phyloP scores from a whole-genome alignment of 192 early-diverging fungal species.

The Coemansia aciculifera region DNA sequence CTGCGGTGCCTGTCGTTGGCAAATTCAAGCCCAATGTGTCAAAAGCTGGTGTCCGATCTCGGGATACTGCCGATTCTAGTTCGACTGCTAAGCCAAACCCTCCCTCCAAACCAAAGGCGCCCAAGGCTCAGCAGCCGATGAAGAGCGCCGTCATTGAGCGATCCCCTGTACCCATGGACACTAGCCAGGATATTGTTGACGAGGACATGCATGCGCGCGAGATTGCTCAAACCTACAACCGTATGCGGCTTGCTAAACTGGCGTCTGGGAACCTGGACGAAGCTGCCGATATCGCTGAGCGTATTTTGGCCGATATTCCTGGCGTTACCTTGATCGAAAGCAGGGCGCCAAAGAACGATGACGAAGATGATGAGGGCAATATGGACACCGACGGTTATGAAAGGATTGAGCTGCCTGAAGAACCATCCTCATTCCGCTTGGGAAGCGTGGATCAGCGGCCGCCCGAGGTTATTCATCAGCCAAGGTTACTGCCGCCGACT shows the following conservation, averaged over 20 bases:
- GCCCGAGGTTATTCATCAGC: constrained; percentile 29
- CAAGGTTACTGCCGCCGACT: neutral
- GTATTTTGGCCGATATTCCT: constrained; percentile 15
- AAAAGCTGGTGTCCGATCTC: constrained; percentile 9
- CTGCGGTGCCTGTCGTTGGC: neutral
- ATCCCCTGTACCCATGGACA: neutral
- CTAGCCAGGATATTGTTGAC: constrained; percentile 26
- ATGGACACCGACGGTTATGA: constrained; percentile 4
- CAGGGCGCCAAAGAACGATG: constrained; percentile 3
- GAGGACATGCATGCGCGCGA: constrained; percentile 47
- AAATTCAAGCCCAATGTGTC: constrained; percentile 33
- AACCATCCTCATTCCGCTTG: constrained; percentile 5
- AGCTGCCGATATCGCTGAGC: constrained; percentile 36
- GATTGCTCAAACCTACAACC: constrained; percentile 45
- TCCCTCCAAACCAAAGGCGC: neutral
- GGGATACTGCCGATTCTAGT: neutral
- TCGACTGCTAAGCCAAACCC: neutral
- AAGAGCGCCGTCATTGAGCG: constrained; percentile 37
- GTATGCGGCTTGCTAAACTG: constrained; percentile 29
- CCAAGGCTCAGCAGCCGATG: constrained; percentile 21
- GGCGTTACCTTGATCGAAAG: constrained; percentile 28
- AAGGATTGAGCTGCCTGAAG: constrained; percentile 27
- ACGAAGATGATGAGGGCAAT: neutral
- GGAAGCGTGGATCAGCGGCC: neutral
- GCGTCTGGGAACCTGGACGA: constrained; percentile 32